Evolutionary conservation across 2,329 filamentous ascomycete species (phyloP), one percentile per base, ranked within the genome.

Genomic region (Didymella exigua): DNA sequence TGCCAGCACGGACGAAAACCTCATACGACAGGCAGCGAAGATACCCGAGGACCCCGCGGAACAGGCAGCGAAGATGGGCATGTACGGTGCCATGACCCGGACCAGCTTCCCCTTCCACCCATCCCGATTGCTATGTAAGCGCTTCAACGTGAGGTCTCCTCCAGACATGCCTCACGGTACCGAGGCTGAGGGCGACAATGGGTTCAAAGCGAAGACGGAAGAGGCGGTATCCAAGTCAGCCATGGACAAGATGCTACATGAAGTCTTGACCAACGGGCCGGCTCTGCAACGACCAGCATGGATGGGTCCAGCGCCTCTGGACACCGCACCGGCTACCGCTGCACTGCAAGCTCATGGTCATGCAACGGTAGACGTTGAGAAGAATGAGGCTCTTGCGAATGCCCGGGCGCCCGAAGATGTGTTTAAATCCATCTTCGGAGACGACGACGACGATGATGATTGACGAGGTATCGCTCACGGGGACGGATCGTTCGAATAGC

Each of bases 371-470:
- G 85, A 96, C 71, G 83, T 87, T 0, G 89, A 91, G 59, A 84
- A 81, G 61, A 96, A 96, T 65, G 88, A 91, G 53, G 90, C 89
- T 4, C 70, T 96, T 9, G 90, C 96, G 68, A 87, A 84, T 0
- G 81, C 86, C 66, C 83, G 86, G 49, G 90, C 92, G 0, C 87
- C 89, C 14, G 90, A 93, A 43, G 90, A 89, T 37, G 87, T 97
- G 0, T 92, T 97, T 66, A 90, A 86, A 63, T 90, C 91, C n/a
- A 92, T 98, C 26, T 98, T 98, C 82, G 93, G 93, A 5, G 91
- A 92, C 71, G 89, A 89, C 68, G 89, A 91, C 34, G 62, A 64
- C 9, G 60, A 68, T 5, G 59, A 62, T 11, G 40, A 47, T 8
- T 9, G 33, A 46, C 19, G 33, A n/a, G 9, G 24, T 26, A 26